Evolutionary conservation across 192 early-diverging fungal genomes (phyloP), one percentile per base, ranked within the genome.

Genomic region (Lobosporangium transversale): DNA sequence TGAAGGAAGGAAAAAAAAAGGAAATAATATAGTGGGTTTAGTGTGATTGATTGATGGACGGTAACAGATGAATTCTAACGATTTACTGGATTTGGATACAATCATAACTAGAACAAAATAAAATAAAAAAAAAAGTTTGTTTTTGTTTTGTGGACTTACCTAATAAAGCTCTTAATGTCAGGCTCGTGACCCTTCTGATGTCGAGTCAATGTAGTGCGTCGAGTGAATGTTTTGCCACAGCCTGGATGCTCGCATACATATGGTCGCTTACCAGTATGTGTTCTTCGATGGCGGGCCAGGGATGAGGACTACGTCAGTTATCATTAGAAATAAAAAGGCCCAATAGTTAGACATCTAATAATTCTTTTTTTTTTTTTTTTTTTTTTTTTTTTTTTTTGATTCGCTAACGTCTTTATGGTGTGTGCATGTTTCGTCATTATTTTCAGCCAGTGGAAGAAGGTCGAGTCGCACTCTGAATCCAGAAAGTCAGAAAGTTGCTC

Each of bases 181-280:
- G 80, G 82, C 42, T 81, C 83, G 42, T 89, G 88, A 48, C 83
- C 81, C 43, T 81, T 78, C 58, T 83, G 79, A 64, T 92, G 90
- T 30, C 89, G 71, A 4, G 89, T 89, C 17, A 92, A 62, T 4
- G 89, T 89, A 4, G 88, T 91, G 42, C 85, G 83, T 24, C 90
- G 79, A 27, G 87, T 91, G 66, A 94, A 95, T 2, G 87, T 80
- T 63, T 94, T 94, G 18, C 78, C 85, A 68, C 94, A 95, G 3
- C 87, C 89, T 6, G 82, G 79, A 58, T 84, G 82, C n/a, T 78
- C 68, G 59, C 91, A 93, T 7, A 84, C 82, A 78, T 91, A 94
- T 1, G 92, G 90, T 48, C 92, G 84, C 68, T 91, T 91, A 43
- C 91, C 91, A 59, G 89, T 90, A 68, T 94, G 92, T 1, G 89